A percentile compares a stretch with the other conserved stretches of the same genome.
These are phyloP conservation scores for Setaria viridis DNA, from an alignment of 202 grass and related monocot species.

Conservation along the genomic window DNA sequence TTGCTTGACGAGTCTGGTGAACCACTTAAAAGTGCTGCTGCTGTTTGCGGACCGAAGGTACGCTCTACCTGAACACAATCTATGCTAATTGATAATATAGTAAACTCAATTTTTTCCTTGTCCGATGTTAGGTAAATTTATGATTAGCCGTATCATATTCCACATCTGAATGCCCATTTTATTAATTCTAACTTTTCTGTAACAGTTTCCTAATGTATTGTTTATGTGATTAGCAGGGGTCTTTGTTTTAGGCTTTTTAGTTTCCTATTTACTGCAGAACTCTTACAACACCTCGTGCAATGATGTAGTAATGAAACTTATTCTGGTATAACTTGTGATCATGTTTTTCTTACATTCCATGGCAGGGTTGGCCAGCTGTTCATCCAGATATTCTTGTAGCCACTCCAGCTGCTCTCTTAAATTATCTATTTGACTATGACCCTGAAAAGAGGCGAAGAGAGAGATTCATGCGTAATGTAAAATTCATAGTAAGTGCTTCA, in stretches of 20 bases:
- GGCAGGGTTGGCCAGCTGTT: constrained; percentile 80
- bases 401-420: constrained; percentile 93
- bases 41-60: constrained; percentile 92
- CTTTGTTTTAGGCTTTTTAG: constrained; percentile 32
- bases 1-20: constrained; percentile 74
- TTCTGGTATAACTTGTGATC: constrained; percentile 34
- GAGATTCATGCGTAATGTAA: constrained; percentile 73
- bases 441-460: constrained; percentile 77
- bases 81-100: constrained; percentile 28
- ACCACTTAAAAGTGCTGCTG: constrained; percentile 71
- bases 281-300: background rate
- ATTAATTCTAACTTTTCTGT: constrained; percentile 27
- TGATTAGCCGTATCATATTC: constrained; percentile 2
- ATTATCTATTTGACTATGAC: constrained; percentile 92
- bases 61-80: constrained; percentile 22
- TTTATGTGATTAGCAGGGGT: constrained; percentile 21
- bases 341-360: constrained; percentile 26
- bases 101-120: constrained; percentile 15
- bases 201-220: background rate
- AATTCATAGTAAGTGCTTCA: constrained; percentile 74
- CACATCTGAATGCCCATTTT: background rate
- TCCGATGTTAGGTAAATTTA: constrained; percentile 12
- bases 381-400: constrained; percentile 86
- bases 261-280: constrained; percentile 28
- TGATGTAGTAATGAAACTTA: constrained; percentile 42